A percentile compares a stretch with the other conserved stretches of the same genome.
Evolutionary conservation across 1,284 basidiomycete species (phyloP).

Genomic region (Ceratobasidium sp.): DNA sequence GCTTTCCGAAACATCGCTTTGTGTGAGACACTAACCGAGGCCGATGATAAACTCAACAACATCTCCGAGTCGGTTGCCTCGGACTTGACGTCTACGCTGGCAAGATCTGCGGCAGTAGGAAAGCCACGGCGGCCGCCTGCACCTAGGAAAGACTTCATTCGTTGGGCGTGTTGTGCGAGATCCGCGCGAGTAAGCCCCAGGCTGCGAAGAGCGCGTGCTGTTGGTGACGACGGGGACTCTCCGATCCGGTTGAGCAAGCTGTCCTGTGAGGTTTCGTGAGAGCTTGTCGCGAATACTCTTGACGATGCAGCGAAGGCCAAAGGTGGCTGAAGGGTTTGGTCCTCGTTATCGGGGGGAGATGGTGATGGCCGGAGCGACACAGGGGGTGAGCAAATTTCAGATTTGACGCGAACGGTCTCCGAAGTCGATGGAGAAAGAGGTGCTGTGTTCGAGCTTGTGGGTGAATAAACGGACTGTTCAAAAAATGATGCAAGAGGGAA

Average conservation of each 20-base stretch:
- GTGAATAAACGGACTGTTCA: background rate
- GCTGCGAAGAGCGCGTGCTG: slow-evolving; percentile 42
- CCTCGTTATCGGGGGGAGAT: slow-evolving; percentile 14
- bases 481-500: background rate
- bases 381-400: slow-evolving; percentile 31
- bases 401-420: slow-evolving; percentile 16
- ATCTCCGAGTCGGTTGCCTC: slow-evolving; percentile 25
- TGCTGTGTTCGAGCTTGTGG: background rate
- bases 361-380: slow-evolving; percentile 26
- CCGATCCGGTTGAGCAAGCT: background rate
- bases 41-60: slow-evolving; percentile 30
- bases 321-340: slow-evolving; percentile 7
- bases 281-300: background rate
- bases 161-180: slow-evolving; percentile 44
- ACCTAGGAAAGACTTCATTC: slow-evolving; percentile 33
- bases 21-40: slow-evolving; percentile 30
- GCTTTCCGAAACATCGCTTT: slow-evolving; percentile 12
- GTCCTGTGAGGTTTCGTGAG: background rate
- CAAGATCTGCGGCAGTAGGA: slow-evolving; percentile 29
- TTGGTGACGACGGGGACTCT: slow-evolving; percentile 38
- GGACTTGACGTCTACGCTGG: slow-evolving; percentile 23
- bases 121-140: slow-evolving; percentile 38
- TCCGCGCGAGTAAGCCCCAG: slow-evolving; percentile 46
- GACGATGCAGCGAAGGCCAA: background rate
- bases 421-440: slow-evolving; percentile 7